Base-by-base conservation (phyloP, 192 early-diverging fungal genomes). In the Coemansia sp. region DNA sequence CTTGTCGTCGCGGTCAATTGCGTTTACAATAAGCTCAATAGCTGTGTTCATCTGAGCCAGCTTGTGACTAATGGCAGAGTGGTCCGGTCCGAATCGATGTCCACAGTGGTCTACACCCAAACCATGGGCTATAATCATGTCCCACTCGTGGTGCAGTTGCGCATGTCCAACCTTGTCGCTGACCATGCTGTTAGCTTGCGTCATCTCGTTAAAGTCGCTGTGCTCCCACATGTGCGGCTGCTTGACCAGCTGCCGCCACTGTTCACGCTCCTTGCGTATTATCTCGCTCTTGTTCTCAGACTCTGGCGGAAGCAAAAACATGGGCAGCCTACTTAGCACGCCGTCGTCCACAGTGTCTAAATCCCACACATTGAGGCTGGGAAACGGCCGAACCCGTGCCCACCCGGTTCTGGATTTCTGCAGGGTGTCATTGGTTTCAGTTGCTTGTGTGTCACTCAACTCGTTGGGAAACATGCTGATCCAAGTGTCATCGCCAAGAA, bases 401-500 rank as follows among this genome's bases (percentile, higher is more conserved):
- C 77, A 79, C 16, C 67, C 72, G 6, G n/a, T n/a, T 3, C 14
- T 69, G 35, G 32, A 16, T 0, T 53, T 45, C 45, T 50, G 50
- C 37, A 23, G 13, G 3, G 64, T 69, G n/a, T 45, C 57, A 53
- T 70, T 67, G 29, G 9, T 7, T 58, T 73, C 72, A 1, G 35
- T 6, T 9, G 43, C 61, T 9, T 47, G 52, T 1, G 71, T 74
- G 49, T 79, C 77, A 29, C 62, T 66, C 32, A 92, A 85, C 24
- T 85, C 62, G 0, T 80, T 73, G 3, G 94, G 94, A 63, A 92
- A 99, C 59, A 99, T 67, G 55, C 85, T 85, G 22, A 87, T 86
- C 97, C 97, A 99, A 1, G 96, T 98, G 59, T 98, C 94, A 71
- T 98, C 96, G 54, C 96, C 96, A 81, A 93, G 89, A 57, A 94